phyloP scores from a whole-genome alignment of 192 early-diverging fungal species.

The Mortierella alpina region DNA sequence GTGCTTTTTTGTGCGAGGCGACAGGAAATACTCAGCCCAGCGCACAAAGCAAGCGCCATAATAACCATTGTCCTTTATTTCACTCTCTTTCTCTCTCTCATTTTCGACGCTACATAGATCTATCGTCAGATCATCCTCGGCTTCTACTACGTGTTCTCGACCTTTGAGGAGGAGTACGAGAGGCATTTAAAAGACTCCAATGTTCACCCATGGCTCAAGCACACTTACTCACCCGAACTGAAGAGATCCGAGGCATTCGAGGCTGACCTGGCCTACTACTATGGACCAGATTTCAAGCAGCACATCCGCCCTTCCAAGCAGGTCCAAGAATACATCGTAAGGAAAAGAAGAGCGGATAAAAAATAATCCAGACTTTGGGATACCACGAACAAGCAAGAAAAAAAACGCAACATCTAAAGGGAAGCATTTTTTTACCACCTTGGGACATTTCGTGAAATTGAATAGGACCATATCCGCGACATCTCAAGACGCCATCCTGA shows the following conservation, averaged over 20 bases:
- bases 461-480: conserved; percentile 40
- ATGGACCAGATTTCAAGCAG: conserved; percentile 31
- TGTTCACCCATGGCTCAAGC: conserved; percentile 20
- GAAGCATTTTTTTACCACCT: neutral
- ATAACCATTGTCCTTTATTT: neutral
- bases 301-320: conserved; percentile 17
- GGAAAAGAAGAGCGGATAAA: neutral
- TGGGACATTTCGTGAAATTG: neutral
- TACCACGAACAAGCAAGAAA: neutral
- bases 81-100: neutral
- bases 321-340: conserved; percentile 31
- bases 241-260: conserved; percentile 33
- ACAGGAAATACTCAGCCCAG: neutral
- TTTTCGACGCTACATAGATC: conserved; percentile 11
- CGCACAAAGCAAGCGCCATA: neutral
- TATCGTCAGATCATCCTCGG: conserved; percentile 42
- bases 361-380: neutral
- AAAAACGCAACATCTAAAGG: no score
- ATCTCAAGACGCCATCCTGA: conserved; percentile 34
- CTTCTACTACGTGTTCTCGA: conserved; percentile 48
- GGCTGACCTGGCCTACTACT: conserved; percentile 36
- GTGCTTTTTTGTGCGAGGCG: neutral
- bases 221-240: conserved; percentile 29
- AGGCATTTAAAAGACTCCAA: conserved; percentile 3
- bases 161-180: conserved; percentile 35